Evolutionary conservation across 129 eudicot genomes (phyloP), one percentile per base, ranked within the genome.

Genomic region (Apium graveolens): DNA sequence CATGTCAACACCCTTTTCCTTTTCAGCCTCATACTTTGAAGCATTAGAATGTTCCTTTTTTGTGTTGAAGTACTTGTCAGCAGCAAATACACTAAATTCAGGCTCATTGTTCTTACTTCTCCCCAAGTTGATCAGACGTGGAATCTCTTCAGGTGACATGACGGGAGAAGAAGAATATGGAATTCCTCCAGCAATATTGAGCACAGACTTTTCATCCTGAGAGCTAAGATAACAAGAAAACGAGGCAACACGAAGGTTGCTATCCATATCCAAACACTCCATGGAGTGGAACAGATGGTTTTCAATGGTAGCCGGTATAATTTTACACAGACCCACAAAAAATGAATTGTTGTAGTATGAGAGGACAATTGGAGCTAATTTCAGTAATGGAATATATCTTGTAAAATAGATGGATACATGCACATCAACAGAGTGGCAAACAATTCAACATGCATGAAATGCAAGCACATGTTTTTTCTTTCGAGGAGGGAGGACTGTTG

Each of bases 1-100:
- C 1, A 74, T 66, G 44, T 85, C 81, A 62, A 81, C 55, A n/a
- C 76, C 29, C 83, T 63, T 87, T 80, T 85, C 70, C 78, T 79
- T 11, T 68, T 68, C 66, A 76, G 26, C 45, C 43, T 65, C 78
- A 74, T 57, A 16, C 39, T 5, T 26, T 10, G 76, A n/a, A 24
- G 46, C 75, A 57, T 3, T 45, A 51, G 77, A 13, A 44, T 70
- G 38, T 10, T 68, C 51, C 4, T 13, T 16, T 41, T 49, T 85
- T 83, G 78, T 82, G 86, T 80, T 82, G 82, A 82, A 85, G 81
- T 85, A 85, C 63, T 65, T 85, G 55, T 85, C 88, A 55, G 88
- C 86, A 3, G 84, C 84, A 72, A 82, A 85, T 34, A 85, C 62
- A 44, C 81, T 78, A 49, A 80, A 76, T 38, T 82, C 84, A 16